phyloP scores from a whole-genome alignment of 768 basidiomycete genomes.

The Agrocybe praecox region DNA sequence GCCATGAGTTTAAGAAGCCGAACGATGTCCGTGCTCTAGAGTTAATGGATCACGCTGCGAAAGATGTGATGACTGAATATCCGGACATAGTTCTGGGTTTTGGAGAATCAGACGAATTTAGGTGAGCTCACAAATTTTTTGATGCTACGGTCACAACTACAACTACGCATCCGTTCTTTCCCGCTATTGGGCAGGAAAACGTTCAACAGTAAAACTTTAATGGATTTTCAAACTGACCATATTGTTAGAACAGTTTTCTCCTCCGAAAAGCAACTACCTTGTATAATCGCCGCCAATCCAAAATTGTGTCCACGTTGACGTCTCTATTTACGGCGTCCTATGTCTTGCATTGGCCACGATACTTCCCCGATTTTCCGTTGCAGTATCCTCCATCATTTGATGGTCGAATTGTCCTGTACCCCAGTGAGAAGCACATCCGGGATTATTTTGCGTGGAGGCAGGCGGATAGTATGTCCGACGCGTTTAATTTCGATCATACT shows the following conservation, averaged over 20 bases:
- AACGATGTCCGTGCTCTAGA: slow-evolving; percentile 87
- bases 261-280: slow-evolving; percentile 73
- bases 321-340: slow-evolving; percentile 92
- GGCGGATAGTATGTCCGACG: slow-evolving; percentile 78
- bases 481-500: background rate
- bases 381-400: slow-evolving; percentile 92
- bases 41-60: slow-evolving; percentile 93
- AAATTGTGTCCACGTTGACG: slow-evolving; percentile 81
- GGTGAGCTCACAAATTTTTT: slow-evolving; percentile 43
- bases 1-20: slow-evolving; percentile 84
- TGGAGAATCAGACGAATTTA: slow-evolving; percentile 98
- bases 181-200: background rate
- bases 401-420: slow-evolving; percentile 85
- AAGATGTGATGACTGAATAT: slow-evolving; percentile 77
- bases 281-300: slow-evolving; percentile 86
- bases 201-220: background rate
- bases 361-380: slow-evolving; percentile 73
- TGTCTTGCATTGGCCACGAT: slow-evolving; percentile 81
- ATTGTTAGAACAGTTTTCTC: slow-evolving; percentile 67
- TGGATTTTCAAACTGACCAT: slow-evolving; percentile 6
- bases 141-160: no score
- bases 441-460: slow-evolving; percentile 98
- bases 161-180: background rate
- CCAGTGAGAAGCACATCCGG: slow-evolving; percentile 65
- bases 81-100: slow-evolving; percentile 86